Base-by-base conservation (phyloP, 345 rosid genomes). In the Lepidium africanum region DNA sequence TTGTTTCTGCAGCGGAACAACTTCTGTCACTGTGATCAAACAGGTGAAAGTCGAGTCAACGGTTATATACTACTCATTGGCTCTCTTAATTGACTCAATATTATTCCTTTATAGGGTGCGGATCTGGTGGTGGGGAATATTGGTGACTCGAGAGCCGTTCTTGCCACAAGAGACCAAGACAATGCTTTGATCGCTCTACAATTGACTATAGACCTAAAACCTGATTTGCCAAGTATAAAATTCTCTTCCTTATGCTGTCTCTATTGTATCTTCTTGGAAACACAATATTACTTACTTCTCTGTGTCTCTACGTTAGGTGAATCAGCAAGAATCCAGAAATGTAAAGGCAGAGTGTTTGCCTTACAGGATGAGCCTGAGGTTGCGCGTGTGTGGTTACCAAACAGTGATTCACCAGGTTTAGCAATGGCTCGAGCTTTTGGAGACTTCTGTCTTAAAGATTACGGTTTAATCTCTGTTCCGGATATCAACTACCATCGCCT, bases 391-490 rank as follows among this genome's bases (percentile, higher is more conserved):
- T 92, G 98, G 96, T 79, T 92, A 80, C 98, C 96, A 13, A 86
- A 90, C 76, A 86, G 79, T 35, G 91, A 92, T 73, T 87, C 98
- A 52, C 98, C 98, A 61, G 98, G 98, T 64, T 73, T 92, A 70
- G 96, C 98, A 27, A 92, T 92, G 98, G 96, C 98, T 67, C 87
- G 98, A 82, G 98, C 98, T 65, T 90, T 92, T 73, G 98, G 98
- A 23, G 98, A 92, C 78, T 92, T 92, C 76, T 92, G 98, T 78
- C 85, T 92, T 30, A 92, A 89, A 75, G 96, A 92, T 83, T 92
- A 87, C 65, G 98, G 98, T 63, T 73, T 92, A 72, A 92, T 90
- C 75, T 90, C 98, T 2, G 84, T 85, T 40, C 98, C 96, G 5
- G 98, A 92, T 81, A 72, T 92, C 66, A 85, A 72, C 77, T 83